Evolutionary conservation across 2,329 filamentous ascomycete species (phyloP), one percentile per base, ranked within the genome.

Genomic region (Raffaelea arxii): DNA sequence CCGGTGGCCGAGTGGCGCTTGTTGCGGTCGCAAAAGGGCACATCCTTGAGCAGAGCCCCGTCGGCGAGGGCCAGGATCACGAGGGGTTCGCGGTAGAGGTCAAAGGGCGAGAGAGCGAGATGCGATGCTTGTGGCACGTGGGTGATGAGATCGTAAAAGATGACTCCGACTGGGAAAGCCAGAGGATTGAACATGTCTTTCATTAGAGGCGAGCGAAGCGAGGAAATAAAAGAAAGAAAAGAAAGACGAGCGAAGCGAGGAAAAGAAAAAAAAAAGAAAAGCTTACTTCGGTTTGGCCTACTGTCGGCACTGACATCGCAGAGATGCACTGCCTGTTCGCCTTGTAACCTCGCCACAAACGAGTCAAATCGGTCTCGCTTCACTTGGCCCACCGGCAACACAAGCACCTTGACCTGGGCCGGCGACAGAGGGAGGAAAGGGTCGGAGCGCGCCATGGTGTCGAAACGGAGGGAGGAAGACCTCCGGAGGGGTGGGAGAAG

Each of bases 121-220:
- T 94, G 87, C 25, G 86, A 87, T 25, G 81, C 75, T n/a, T 86
- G 81, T 22, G 88, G 84, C 46, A 84, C 72, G 58, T 88, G 83
- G 50, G 86, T 88, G 48, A 85, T 82, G 51, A 96, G 76, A 62
- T 95, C 85, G 72, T 92, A 96, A 57, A 96, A 75, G 51, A 97
- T 84, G 58, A 82, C 81, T 50, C 91, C 91, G 55, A 82, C 78
- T 11, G 88, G 89, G 63, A 92, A 95, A 14, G 85, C 86, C 58
- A 92, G 70, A 36, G 91, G 91, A 49, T 88, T 94, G 66, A 97
- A 96, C 82, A 92, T 90, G 65, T 88, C 89, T 95, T 62, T 6
- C 50, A 46, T 52, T 6, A 12, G 19, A 18, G 6, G 7, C 14
- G 32, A 36, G 32, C 5, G 7, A 6, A 9, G 16, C 27, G 27